phyloP scores from a whole-genome alignment of 768 basidiomycete species.

The Leccinum aurantiacum region DNA sequence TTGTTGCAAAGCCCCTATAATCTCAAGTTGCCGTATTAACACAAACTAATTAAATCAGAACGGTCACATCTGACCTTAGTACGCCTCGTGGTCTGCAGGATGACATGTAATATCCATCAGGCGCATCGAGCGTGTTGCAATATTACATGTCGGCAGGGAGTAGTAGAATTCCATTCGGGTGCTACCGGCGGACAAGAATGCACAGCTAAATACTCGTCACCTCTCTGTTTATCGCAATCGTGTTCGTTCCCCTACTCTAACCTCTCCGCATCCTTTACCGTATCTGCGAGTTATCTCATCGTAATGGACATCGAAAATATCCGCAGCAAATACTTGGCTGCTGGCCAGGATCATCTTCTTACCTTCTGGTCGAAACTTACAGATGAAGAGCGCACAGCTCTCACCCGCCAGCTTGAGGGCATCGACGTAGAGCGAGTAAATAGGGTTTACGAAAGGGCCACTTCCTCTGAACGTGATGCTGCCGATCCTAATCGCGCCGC shows the following conservation, averaged over 20 bases:
- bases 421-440: slow-evolving; percentile 93
- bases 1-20: no score
- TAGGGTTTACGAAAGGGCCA: slow-evolving; percentile 77
- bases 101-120: no score
- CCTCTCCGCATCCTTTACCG: not conserved
- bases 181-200: slow-evolving; percentile 23
- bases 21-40: no score
- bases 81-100: no score
- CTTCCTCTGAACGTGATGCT: slow-evolving; percentile 59
- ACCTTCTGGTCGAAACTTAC: slow-evolving; percentile 80
- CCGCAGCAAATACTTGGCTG: slow-evolving; percentile 66
- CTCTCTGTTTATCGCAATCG: not conserved
- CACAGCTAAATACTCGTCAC: slow-evolving; percentile 13
- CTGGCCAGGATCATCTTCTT: slow-evolving; percentile 88
- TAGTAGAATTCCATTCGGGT: slow-evolving; percentile 13
- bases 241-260: not conserved
- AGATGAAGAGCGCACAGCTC: slow-evolving; percentile 56
- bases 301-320: slow-evolving; percentile 57
- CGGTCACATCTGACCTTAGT: no score
- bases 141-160: slow-evolving; percentile 6
- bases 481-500: slow-evolving; percentile 37
- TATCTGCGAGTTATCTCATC: not conserved
- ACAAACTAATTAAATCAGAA: no score
- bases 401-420: slow-evolving; percentile 69
- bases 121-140: not conserved